Conservation (phyloP, 495 filamentous ascomycete genomes). For the Pseudomonodictys pantanalensis region DNA sequence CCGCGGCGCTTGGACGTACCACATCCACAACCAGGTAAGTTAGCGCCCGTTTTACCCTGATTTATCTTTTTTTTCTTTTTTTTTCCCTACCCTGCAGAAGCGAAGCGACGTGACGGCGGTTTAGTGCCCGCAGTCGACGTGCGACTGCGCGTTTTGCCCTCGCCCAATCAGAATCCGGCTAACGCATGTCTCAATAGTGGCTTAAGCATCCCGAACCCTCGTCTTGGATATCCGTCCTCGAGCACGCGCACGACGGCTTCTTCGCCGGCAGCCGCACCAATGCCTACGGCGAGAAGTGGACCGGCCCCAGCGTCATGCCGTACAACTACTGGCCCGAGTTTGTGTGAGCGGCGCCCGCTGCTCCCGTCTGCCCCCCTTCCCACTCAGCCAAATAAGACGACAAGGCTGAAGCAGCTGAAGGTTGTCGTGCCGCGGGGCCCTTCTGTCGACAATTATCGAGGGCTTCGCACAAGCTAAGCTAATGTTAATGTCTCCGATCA, state of each 20-base stretch:
- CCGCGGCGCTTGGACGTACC: slow-evolving; percentile 56
- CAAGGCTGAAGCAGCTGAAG: slow-evolving; percentile 9
- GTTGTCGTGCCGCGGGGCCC: slow-evolving; percentile 6
- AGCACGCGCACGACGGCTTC: slow-evolving; percentile 56
- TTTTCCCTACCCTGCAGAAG: background rate
- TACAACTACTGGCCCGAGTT: slow-evolving; percentile 44
- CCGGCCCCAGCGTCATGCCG: slow-evolving; percentile 42
- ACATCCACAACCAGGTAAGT: slow-evolving; percentile 59
- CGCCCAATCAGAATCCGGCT: slow-evolving; percentile 25
- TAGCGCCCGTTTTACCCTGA: background rate
- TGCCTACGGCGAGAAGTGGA: slow-evolving; percentile 55
- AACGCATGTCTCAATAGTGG: slow-evolving; percentile 42
- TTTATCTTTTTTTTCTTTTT: background rate
- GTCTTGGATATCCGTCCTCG: slow-evolving; percentile 56
- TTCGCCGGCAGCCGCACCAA: slow-evolving; percentile 49
- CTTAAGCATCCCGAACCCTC: slow-evolving; percentile 53
- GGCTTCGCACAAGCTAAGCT: no score
- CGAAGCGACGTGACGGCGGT: no score
- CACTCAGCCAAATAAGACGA: background rate
- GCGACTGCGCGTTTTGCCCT: background rate
- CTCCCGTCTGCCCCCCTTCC: slow-evolving; percentile 6
- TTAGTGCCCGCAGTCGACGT: no score
- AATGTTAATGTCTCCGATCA: background rate
- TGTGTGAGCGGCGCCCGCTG: slow-evolving; percentile 28
- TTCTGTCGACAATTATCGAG: background rate